Base-by-base conservation (phyloP, 2,329 filamentous ascomycete species). In the Biscogniauxia marginata region DNA sequence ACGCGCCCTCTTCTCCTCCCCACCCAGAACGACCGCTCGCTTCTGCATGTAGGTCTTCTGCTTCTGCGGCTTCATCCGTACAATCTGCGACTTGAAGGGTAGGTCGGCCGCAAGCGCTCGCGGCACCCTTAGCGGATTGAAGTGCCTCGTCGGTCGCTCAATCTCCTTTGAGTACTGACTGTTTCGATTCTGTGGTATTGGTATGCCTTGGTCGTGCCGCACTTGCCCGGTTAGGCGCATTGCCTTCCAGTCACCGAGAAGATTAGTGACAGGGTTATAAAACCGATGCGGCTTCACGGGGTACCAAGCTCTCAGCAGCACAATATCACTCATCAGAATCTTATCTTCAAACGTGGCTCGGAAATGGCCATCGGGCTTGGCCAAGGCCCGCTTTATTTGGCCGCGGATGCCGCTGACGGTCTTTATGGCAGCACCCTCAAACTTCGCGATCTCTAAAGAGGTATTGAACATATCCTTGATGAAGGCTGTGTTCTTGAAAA, bases 401-500 rank as follows among this genome's bases (percentile, higher is more conserved):
- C 95, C 95, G 45, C 95, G 85, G 59, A 99, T 87, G 52, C 96
- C 96, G 1, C 93, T 97, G 21, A 99, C 96, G 0, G 96, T 99
- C 70, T 93, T 91, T 76, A 99, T 93, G 54, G 90, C 87, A 8
- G 95, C 95, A 56, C 95, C 95, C 77, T 99, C 95, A 69, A 99
- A 99, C 72, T 98, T 99, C 68, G 95, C 93, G 63, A 99, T 95
- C 72, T 99, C 95, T 45, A 99, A 86, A 0, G 91, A 83, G 0
- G 89, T 88, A 70, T 85, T 92, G 81, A 99, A 99, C 95, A 99
- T 99, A 76, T 96, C 91, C 74, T 95, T 96, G 77, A 99, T 92
- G 72, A 99, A 99, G 43, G 95, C 93, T 0, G 95, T 99, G 78
- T 99, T 99, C 76, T 96, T 96, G 85, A 96, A 98, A 74, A 98